Evolutionary conservation across 495 filamentous ascomycete species (phyloP).

Genomic region (Daldinia grandis): DNA sequence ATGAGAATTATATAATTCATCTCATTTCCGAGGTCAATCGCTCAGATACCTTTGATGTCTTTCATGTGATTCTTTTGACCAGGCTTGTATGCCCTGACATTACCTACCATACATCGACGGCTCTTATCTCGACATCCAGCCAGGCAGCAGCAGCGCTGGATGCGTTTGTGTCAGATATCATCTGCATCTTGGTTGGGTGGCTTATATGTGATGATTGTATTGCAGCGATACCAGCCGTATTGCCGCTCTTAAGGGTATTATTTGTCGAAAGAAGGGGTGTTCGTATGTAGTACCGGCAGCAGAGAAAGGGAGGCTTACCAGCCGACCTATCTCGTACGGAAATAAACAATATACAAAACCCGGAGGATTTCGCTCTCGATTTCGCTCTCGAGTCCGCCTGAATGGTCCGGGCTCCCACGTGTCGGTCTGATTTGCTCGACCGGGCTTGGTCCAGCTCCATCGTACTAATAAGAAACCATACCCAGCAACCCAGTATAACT

Average conservation of each 20-base stretch:
- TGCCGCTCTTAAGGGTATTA: background rate
- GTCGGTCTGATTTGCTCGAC: constrained; percentile 22
- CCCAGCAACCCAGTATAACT: background rate
- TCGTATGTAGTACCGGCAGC: constrained; percentile 2
- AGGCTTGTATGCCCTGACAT: background rate
- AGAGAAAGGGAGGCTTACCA: constrained; percentile 3
- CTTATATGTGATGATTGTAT: background rate
- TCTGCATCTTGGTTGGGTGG: background rate
- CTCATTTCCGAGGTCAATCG: background rate
- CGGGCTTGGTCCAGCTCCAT: background rate
- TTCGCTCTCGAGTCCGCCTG: constrained; percentile 16
- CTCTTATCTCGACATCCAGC: background rate
- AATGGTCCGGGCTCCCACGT: constrained; percentile 22
- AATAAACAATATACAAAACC: background rate
- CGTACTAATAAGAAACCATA: constrained; percentile 9
- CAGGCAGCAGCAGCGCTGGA: background rate
- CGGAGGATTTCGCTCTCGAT: background rate
- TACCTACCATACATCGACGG: background rate
- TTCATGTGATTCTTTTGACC: background rate
- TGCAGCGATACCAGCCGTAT: background rate
- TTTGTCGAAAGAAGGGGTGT: background rate
- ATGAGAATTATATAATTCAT: background rate
- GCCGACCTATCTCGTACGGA: background rate
- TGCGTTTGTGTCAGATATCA: constrained; percentile 3
- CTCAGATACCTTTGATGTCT: background rate